A percentile compares a stretch with the other conserved stretches of the same genome.
phyloP scores from a whole-genome alignment of 805 yeast genomes.

The Metschnikowia borealis region DNA sequence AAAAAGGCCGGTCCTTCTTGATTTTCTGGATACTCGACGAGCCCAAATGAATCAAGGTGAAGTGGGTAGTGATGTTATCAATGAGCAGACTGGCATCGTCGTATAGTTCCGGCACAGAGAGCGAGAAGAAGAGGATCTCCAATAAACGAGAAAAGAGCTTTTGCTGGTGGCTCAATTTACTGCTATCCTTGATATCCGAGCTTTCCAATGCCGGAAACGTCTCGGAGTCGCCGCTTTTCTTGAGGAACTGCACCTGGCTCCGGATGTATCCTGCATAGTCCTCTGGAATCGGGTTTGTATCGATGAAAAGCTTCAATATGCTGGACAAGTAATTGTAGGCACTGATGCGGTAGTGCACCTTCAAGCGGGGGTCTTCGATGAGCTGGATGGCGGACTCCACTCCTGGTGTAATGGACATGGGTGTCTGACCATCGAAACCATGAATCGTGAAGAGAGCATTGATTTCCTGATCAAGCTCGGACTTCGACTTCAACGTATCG shows the following conservation, averaged over 20 bases:
- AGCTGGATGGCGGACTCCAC: conserved; percentile 72
- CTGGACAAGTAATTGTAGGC: conserved; percentile 72
- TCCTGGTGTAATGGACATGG: conserved; percentile 81
- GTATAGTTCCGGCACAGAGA: conserved; percentile 66
- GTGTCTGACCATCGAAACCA: conserved; percentile 56
- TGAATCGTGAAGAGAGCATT: conserved; percentile 66
- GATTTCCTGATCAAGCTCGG: conserved; percentile 62
- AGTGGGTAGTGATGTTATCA: conserved; percentile 69
- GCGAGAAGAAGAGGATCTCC: conserved; percentile 70
- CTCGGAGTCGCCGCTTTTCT: conserved; percentile 32
- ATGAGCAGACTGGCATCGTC: conserved; percentile 64
- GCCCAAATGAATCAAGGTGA: conserved; percentile 72
- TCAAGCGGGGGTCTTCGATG: conserved; percentile 61
- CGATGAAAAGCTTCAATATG: conserved; percentile 65
- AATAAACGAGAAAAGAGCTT: conserved; percentile 59
- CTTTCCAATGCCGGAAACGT: conserved; percentile 34
- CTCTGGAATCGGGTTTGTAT: conserved; percentile 46
- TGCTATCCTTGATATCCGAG: conserved; percentile 44
- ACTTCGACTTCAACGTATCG: conserved; percentile 53
- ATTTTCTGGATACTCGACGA: conserved; percentile 66
- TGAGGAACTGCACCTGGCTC: conserved; percentile 45
- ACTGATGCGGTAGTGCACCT: conserved; percentile 65
- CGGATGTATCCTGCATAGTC: conserved; percentile 42
- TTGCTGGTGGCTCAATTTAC: conserved; percentile 56
- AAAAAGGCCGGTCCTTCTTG: conserved; percentile 64